These are phyloP conservation scores for Phytophthora meadii DNA, from an alignment of 352 stramenopile genomes.

Conservation along the genomic window DNA sequence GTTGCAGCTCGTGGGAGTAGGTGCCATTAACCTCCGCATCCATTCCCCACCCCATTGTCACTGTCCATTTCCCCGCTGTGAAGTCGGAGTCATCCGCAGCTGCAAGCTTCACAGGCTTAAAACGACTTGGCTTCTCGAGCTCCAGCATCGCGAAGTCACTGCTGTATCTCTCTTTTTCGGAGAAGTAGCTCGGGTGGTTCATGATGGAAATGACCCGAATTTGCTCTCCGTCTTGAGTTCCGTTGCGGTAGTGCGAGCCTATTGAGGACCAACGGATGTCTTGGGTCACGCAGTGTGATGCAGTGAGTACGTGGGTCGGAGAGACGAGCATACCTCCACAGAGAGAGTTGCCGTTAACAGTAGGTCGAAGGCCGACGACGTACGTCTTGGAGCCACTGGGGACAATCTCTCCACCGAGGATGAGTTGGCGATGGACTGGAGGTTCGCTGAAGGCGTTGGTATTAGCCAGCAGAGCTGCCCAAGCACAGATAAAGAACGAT, in stretches of 20 bases:
- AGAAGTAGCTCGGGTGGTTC: conserved; percentile 15
- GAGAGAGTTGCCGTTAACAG: conserved; percentile 1
- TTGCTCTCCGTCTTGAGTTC: conserved; percentile 21
- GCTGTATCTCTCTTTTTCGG: conserved; percentile 9
- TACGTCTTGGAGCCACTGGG: conserved; percentile 46
- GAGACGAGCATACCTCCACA: conserved; percentile 23
- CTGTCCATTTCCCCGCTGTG: conserved; percentile 31
- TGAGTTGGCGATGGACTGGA: conserved; percentile 16
- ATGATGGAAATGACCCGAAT: conserved; percentile 23
- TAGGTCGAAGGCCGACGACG: conserved; percentile 20
- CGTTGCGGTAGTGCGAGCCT: conserved; percentile 24
- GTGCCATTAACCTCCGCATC: conserved; percentile 23
- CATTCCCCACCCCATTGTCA: conserved; percentile 26
- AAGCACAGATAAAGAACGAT: not conserved
- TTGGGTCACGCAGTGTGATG: conserved; percentile 13
- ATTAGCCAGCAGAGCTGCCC: not conserved
- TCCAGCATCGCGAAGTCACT: conserved; percentile 52
- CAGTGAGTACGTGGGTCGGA: conserved; percentile 23
- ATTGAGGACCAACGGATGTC: conserved; percentile 17
- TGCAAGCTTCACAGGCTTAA: conserved; percentile 7
- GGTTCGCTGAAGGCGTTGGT: no score
- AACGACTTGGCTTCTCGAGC: conserved; percentile 41
- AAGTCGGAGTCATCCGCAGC: conserved; percentile 16
- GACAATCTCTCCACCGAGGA: conserved; percentile 50
- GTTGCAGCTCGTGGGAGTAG: conserved; percentile 34